Evolutionary conservation across 2,329 filamentous ascomycete species (phyloP), one percentile per base, ranked within the genome.

Genomic region (Colletotrichum limetticola): DNA sequence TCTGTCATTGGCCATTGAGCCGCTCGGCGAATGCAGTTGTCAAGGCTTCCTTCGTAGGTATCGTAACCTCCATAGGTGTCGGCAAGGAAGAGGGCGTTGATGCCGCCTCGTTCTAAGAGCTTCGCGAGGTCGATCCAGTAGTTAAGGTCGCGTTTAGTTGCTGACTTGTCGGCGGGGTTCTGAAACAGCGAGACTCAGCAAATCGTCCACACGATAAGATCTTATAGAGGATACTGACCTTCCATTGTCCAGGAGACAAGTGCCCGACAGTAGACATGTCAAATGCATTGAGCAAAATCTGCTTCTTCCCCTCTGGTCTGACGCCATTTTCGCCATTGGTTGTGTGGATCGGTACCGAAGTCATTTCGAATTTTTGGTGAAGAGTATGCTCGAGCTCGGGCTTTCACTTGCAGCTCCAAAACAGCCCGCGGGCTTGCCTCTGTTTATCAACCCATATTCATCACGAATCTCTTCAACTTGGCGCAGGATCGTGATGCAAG

Each of bases 1-100:
- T 93, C 91, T 0, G 88, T 91, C 78, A 92, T 85, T 0, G 91
- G 90, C 89, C 90, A 92, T 76, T 92, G 91, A 0, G 90, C 89
- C 1, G 89, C 90, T 28, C 89, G 83, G 2, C 89, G 84, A 74
- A 92, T 91, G 76, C 89, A 91, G 66, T 90, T 87, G 75, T 91
- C 89, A 3, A 91, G 78, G 32, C 86, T 90, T 0, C 85, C 86
- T 70, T 91, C 86, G 70, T 92, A 92, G 0, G 89, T 91, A 75
- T 92, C 90, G 70, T 92, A 89, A 0, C 89, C 90, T 1, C 90
- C 90, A 64, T 91, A 91, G 0, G 90, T 92, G 76, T 93, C 91
- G 0, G 91, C 91, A 4, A 93, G 84, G 77, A 92, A 92, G 5
- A 93, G 79, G 0, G 90, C 89, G 72, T 91, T 92, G 80, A 93